A percentile compares a stretch with the other conserved stretches of the same genome.
Conservation (phyloP, 2,329 filamentous ascomycete genomes). For the Neophaeococcomyces aloes region DNA sequence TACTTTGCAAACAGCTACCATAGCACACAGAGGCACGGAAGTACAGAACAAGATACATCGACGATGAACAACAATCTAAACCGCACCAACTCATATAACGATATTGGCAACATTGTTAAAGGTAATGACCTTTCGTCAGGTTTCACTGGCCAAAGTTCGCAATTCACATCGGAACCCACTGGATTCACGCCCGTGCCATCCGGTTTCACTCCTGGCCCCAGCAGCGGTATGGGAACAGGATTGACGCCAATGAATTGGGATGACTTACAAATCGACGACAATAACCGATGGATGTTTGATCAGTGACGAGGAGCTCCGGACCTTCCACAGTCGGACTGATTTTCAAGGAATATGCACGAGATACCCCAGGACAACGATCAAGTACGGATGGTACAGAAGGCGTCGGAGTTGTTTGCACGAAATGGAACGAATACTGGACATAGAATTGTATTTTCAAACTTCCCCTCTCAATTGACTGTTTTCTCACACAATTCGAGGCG, state of each 20-base stretch:
- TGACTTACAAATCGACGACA: slow-evolving; percentile 13
- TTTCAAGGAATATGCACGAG: no score
- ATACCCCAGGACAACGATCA: no score
- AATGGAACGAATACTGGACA: no score
- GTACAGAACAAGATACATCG: background rate
- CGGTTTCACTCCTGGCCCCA: slow-evolving; percentile 16
- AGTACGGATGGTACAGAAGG: no score
- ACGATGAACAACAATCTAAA: background rate
- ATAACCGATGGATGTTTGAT: slow-evolving; percentile 18
- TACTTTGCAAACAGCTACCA: slow-evolving; percentile 6
- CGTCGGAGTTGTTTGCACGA: no score
- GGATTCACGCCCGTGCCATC: slow-evolving; percentile 17
- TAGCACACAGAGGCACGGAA: background rate
- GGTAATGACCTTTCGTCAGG: slow-evolving; percentile 8
- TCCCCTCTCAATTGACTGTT: no score
- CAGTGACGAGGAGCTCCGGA: background rate
- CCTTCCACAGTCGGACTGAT: no score
- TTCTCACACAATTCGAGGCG: no score
- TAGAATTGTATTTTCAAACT: no score
- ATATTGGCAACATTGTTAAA: slow-evolving; percentile 1
- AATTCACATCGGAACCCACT: slow-evolving; percentile 8
- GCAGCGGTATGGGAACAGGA: slow-evolving; percentile 6
- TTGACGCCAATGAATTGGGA: slow-evolving; percentile 11
- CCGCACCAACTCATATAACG: slow-evolving; percentile 3
- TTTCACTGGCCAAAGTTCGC: background rate